A percentile compares a stretch with the other conserved stretches of the same genome.
These are phyloP conservation scores for Dendryphion nanum DNA, from an alignment of 2,329 filamentous ascomycete genomes.

Conservation along the genomic window DNA sequence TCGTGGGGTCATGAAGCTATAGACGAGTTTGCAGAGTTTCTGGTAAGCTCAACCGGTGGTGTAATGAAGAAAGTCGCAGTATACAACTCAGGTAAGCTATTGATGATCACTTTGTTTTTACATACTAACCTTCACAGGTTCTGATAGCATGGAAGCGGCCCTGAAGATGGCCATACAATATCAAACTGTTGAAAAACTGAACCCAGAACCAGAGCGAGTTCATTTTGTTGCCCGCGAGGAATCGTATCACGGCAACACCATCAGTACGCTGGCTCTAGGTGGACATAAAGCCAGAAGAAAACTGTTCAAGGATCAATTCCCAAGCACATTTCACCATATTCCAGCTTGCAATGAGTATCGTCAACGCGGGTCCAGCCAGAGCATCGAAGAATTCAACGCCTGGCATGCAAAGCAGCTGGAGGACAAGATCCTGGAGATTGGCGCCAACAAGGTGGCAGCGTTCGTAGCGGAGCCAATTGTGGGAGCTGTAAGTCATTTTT, in stretches of 20 bases:
- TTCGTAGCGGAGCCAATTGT: slow-evolving; percentile 74
- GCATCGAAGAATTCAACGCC: slow-evolving; percentile 58
- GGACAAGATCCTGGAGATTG: slow-evolving; percentile 60
- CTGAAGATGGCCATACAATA: slow-evolving; percentile 68
- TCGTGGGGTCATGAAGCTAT: slow-evolving; percentile 57
- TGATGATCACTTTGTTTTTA: not conserved
- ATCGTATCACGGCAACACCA: slow-evolving; percentile 69
- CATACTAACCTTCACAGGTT: slow-evolving; percentile 45
- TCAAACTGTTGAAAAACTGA: no score
- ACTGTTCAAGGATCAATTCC: slow-evolving; percentile 61
- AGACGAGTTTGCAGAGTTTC: slow-evolving; percentile 52
- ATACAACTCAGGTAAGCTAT: slow-evolving; percentile 55
- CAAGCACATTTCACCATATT: slow-evolving; percentile 58
- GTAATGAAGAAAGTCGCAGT: slow-evolving; percentile 57
- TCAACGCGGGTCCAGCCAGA: slow-evolving; percentile 52
- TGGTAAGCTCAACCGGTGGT: slow-evolving; percentile 53
- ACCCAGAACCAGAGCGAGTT: slow-evolving; percentile 52
- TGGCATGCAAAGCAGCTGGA: slow-evolving; percentile 66
- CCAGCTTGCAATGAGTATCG: slow-evolving; percentile 68
- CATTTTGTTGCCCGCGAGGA: slow-evolving; percentile 64
- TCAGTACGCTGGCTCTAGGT: slow-evolving; percentile 65
- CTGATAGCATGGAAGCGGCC: slow-evolving; percentile 68
- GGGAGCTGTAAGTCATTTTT: slow-evolving; percentile 56
- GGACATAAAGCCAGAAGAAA: slow-evolving; percentile 61
- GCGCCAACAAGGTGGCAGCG: slow-evolving; percentile 65